Evolutionary conservation across 2,329 filamentous ascomycete genomes (phyloP), one percentile per base, ranked within the genome.

Genomic region (Sclerotinia minor): DNA sequence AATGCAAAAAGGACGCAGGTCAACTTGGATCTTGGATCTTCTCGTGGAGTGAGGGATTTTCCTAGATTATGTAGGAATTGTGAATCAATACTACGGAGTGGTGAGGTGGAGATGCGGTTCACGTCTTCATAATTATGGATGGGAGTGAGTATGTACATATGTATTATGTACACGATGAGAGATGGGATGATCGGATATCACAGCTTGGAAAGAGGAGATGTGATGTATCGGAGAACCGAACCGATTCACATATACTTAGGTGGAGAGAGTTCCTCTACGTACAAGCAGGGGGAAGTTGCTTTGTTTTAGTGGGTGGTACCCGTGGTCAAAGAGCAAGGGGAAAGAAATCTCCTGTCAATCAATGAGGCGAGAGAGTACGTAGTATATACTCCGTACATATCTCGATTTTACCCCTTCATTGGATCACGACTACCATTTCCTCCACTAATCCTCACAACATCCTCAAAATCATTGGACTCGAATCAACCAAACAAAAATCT

Each of bases 381-480:
- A n/a, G n/a, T n/a, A n/a, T n/a, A n/a, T 8, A 35, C 35, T 35
- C 35, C 35, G 35, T 17, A 11, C 35, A 8, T 17, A 11, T 38
- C 29, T 61, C 15, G 35, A 19, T 11, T n/a, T 61, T 50, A 26
- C 29, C 59, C 59, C 59, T 50, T 61, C 59, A 61, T 61, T 61
- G 45, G 58, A 61, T 21, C 13, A 38, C 35, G 7, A 6, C 32
- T 8, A 13, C 24, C 5, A 26, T 13, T 17, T 38, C 45, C 29
- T 61, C 58, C 58, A 61, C 58, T 13, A 32, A 38, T 24, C 19
- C 24, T 47, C 29, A 60, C 32, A 29, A 60, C 29, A 1, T 11
- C 58, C 19, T 24, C 19, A 29, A 35, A 35, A 19, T 24, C 44
- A 61, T 49, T 61, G 44, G 58, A 45, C 24, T 49, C 44, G 35